phyloP scores from a whole-genome alignment of 1,139 yeast genomes.

The Scheffersomyces lignicola region DNA sequence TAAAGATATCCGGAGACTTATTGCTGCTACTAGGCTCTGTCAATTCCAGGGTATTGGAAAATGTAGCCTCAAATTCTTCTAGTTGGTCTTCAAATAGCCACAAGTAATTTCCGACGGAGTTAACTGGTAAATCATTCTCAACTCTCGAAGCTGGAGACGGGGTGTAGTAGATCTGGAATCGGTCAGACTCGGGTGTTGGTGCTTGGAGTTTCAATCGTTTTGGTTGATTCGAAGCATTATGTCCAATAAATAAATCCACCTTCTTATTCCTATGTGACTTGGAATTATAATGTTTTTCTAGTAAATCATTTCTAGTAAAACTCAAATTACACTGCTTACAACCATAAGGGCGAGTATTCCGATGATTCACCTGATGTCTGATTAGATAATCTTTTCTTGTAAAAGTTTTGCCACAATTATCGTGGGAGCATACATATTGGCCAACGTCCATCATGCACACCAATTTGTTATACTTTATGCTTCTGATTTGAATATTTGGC shows the following conservation, averaged over 20 bases:
- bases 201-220: constrained; percentile 1
- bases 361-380: constrained; percentile 11
- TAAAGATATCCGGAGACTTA: background rate
- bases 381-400: constrained; percentile 11
- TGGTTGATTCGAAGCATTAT: constrained; percentile 1
- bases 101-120: constrained; percentile 1
- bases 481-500: no score
- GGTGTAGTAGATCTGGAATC: background rate
- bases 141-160: background rate
- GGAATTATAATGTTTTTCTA: constrained; percentile 12
- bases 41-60: background rate
- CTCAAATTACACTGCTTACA: constrained; percentile 3
- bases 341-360: constrained; percentile 3
- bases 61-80: background rate
- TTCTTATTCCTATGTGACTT: constrained; percentile 8
- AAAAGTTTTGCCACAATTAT: constrained; percentile 5
- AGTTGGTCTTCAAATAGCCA: constrained; percentile 4
- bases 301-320: constrained; percentile 11
- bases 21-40: background rate
- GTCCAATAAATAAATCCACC: background rate
- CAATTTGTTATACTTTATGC: no score
- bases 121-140: constrained; percentile 2
- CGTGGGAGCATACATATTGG: background rate
- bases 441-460: constrained; percentile 1
- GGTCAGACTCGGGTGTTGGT: background rate